phyloP scores from a whole-genome alignment of 441 rosid genomes.

The Euphorbia corollata region DNA sequence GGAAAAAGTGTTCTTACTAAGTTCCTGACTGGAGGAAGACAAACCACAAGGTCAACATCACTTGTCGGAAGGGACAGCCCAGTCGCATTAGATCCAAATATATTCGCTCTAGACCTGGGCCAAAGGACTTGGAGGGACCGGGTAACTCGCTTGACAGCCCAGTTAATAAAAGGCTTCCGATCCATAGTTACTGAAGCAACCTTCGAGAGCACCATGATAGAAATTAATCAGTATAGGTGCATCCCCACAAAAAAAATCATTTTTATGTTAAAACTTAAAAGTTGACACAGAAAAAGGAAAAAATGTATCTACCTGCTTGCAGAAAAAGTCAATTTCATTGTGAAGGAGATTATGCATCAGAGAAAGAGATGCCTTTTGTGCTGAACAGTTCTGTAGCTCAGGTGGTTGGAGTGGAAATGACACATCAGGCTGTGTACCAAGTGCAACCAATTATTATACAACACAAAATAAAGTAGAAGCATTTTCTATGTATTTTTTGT shows the following conservation, averaged over 20 bases:
- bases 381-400: slow-evolving; percentile 50
- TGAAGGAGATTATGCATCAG: slow-evolving; percentile 67
- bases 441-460: slow-evolving; percentile 23
- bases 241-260: slow-evolving; percentile 6
- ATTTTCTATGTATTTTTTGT: not conserved
- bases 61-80: slow-evolving; percentile 95
- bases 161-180: slow-evolving; percentile 80
- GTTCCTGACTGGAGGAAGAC: slow-evolving; percentile 98
- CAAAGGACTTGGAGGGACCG: slow-evolving; percentile 94
- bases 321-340: slow-evolving; percentile 80
- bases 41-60: slow-evolving; percentile 98
- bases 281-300: slow-evolving; percentile 6
- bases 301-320: slow-evolving; percentile 57
- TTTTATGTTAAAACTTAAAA: slow-evolving; percentile 8
- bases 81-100: slow-evolving; percentile 92
- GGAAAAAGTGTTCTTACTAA: slow-evolving; percentile 47
- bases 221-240: slow-evolving; percentile 19
- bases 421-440: slow-evolving; percentile 75
- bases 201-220: slow-evolving; percentile 32
- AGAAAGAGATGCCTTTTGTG: slow-evolving; percentile 52
- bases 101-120: slow-evolving; percentile 92
- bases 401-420: slow-evolving; percentile 75
- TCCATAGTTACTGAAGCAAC: slow-evolving; percentile 78
- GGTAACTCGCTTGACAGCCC: slow-evolving; percentile 95
- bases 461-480: not conserved